Percentiles rank a stretch among this genome's conserved stretches.
Conservation (phyloP, 371 early-diverging fungal genomes). For the Phascolomyces articulosus region DNA sequence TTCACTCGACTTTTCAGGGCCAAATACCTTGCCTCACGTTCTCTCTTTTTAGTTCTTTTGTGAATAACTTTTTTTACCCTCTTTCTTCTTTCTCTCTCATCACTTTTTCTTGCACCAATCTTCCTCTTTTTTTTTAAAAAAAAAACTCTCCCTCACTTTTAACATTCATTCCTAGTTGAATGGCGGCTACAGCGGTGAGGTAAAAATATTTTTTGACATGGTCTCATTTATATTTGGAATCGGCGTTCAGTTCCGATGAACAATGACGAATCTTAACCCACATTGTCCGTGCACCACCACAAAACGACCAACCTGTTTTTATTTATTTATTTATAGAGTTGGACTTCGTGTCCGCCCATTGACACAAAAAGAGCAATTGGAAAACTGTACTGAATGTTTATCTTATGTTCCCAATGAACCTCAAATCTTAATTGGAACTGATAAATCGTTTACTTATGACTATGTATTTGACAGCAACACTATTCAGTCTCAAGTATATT, state of each 20-base stretch:
- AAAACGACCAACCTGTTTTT: too few species aligned
- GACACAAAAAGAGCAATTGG: conserved; percentile 75
- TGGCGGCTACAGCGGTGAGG: conserved; percentile 16
- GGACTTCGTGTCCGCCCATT: conserved; percentile 85
- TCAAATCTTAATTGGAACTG: conserved; percentile 69
- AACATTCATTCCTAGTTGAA: background rate
- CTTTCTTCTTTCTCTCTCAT: background rate
- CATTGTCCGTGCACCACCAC: background rate
- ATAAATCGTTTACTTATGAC: conserved; percentile 88
- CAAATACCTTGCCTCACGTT: background rate
- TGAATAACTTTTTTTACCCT: background rate
- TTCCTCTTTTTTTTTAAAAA: conserved; percentile 2
- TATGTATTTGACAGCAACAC: conserved; percentile 77
- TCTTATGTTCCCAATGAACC: conserved; percentile 69
- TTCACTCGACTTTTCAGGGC: too few species aligned
- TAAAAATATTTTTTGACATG: background rate
- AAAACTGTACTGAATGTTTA: conserved; percentile 74
- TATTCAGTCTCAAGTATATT: conserved; percentile 77
- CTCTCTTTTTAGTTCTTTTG: background rate
- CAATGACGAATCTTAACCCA: background rate
- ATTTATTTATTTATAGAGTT: conserved; percentile 53
- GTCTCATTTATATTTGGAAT: background rate
- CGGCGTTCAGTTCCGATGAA: background rate
- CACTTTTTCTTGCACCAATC: background rate
- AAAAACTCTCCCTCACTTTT: too few species aligned